Conservation (phyloP, 139 green algal species). For the Micromonas commoda region DNA sequence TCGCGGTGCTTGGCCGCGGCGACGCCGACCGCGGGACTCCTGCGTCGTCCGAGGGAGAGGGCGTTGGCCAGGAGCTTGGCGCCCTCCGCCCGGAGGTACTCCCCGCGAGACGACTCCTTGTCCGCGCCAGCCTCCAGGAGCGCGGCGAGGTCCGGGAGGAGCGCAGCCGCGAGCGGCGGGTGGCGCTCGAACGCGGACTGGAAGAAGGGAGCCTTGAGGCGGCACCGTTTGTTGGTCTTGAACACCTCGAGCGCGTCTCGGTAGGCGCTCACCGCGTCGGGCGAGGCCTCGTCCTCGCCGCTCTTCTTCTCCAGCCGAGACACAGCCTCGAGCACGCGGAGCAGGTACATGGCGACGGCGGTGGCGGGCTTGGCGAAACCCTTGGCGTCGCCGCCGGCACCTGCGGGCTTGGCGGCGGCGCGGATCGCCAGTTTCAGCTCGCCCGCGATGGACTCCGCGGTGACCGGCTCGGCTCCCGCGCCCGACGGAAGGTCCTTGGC, state of each 20-base stretch:
- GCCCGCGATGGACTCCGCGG: background rate
- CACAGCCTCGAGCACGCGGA: background rate
- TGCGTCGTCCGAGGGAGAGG: background rate
- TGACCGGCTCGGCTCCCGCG: background rate
- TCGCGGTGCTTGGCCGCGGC: background rate
- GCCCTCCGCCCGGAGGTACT: conserved; percentile 7
- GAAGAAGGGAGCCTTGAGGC: conserved; percentile 1
- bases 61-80: background rate
- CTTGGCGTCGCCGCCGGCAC: background rate
- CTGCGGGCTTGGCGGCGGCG: background rate
- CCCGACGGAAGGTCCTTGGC: background rate
- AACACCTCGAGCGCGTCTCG: background rate
- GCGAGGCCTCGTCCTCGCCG: background rate
- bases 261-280: background rate
- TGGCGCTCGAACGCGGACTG: background rate
- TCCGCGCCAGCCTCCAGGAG: background rate
- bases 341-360: background rate
- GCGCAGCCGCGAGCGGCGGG: background rate
- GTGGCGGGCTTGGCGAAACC: background rate
- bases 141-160: background rate
- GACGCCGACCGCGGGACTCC: background rate
- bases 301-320: background rate
- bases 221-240: background rate
- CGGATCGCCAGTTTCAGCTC: background rate
- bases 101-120: background rate